Base-by-base conservation (phyloP, 768 basidiomycete genomes). In the Terana coerulea region DNA sequence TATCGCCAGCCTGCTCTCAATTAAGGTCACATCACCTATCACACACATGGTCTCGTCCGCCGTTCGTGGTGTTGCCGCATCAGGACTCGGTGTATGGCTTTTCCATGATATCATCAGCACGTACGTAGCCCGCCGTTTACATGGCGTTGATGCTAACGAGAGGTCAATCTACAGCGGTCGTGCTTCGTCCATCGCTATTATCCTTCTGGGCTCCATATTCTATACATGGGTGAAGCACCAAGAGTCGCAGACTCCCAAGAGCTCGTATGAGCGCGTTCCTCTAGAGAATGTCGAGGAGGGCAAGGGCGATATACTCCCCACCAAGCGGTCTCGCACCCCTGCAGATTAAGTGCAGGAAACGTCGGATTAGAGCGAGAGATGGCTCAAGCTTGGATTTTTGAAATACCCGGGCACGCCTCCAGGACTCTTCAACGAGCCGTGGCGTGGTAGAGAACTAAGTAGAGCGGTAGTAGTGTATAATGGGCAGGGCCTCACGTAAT, bases 21-120 rank as follows among this genome's bases (percentile, higher is more conserved):
- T 98, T 75, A 95, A 98, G 68, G 89, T 98, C 55, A 98, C 95
- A 7, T 95, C 93, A 1, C 95, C 95, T 12, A 93, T 98, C 65
- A 95, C 95, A 2, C 95, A 98, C 68, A 98, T 98, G 95, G 74
- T 97, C 24, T 95, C 92, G 3, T 93, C 93, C 10, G 95, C 95
- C 17, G 91, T 95, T 3, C 88, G 95, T 48, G 94, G 95, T 15
- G 95, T 98, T 24, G 84, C 92, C 1, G 91, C 87, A n/a, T 91
- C 92, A 4, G 64, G 95, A 39, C 74, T 97, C 12, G 91, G 84
- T 21, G 75, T 88, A 66, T 88, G 79, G 81, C 56, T 91, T 17
- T 97, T 97, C 70, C 64, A 72, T 24, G 95, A 98, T 43, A 64
- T 90, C 52, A 81, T 98, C 58, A 87, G 89, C 3, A 75, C 70